A percentile compares a stretch with the other conserved stretches of the same genome.
Conservation (phyloP, 2,329 filamentous ascomycete species). For the Capronia coronata region DNA sequence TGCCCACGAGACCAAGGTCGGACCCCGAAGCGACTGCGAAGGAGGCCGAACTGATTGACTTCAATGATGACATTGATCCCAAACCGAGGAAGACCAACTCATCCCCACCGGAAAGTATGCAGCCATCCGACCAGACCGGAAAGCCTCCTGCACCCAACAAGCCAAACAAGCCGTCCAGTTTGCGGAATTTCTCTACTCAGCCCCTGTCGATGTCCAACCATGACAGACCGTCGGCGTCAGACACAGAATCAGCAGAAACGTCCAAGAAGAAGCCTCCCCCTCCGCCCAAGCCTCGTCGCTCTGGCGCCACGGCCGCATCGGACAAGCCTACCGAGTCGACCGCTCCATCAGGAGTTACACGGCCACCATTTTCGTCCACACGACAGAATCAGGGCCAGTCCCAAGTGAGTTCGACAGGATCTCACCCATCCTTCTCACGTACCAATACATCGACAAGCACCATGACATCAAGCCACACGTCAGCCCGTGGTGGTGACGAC, state of each 20-base stretch:
- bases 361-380: constrained; percentile 29
- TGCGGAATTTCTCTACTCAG: constrained; percentile 34
- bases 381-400: constrained; percentile 25
- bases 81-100: constrained; percentile 20
- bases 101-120: constrained; percentile 14
- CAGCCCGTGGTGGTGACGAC: constrained; percentile 20
- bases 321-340: constrained; percentile 3
- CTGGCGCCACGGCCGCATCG: constrained; percentile 14
- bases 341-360: constrained; percentile 19
- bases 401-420: constrained; percentile 8
- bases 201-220: constrained; percentile 14
- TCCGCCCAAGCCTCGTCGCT: constrained; percentile 34
- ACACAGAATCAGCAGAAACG: constrained; percentile 14
- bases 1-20: constrained; percentile 35
- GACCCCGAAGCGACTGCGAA: constrained; percentile 24
- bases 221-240: constrained; percentile 15
- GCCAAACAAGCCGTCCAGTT: constrained; percentile 40
- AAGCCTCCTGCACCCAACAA: constrained; percentile 34
- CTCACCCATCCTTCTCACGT: constrained; percentile 25
- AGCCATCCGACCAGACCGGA: constrained; percentile 16
- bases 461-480: constrained; percentile 5
- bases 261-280: constrained; percentile 35
- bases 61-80: constrained; percentile 33
- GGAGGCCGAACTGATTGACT: constrained; percentile 36
- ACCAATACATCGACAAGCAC: constrained; percentile 16